Evolutionary conservation across 2,329 filamentous ascomycete genomes (phyloP).

Genomic region (Arthrobotrys sphaeroides): DNA sequence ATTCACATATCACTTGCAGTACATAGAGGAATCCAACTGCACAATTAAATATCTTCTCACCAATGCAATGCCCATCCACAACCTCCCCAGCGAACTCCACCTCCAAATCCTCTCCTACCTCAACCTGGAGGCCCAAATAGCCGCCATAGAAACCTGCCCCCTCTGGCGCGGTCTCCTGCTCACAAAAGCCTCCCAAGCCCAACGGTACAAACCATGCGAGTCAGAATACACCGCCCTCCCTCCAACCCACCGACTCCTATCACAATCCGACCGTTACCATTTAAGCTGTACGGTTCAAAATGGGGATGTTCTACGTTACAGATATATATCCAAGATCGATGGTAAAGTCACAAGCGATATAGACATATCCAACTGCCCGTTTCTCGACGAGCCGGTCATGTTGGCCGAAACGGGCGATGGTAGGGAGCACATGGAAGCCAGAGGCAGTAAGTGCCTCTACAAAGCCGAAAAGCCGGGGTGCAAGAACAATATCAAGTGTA

Average conservation of each 20-base stretch:
- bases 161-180: neutral
- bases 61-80: neutral
- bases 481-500: too few relatives aligned
- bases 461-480: too few relatives aligned
- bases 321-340: too few relatives aligned
- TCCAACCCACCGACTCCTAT: neutral
- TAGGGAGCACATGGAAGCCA: too few relatives aligned
- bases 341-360: too few relatives aligned
- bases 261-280: neutral
- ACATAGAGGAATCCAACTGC: neutral
- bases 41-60: neutral
- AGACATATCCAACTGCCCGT: too few relatives aligned
- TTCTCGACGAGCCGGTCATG: too few relatives aligned
- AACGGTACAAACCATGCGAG: neutral
- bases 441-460: too few relatives aligned
- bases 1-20: too few relatives aligned
- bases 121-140: neutral
- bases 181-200: neutral
- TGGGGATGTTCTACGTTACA: neutral
- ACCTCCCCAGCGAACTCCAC: neutral
- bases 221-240: neutral
- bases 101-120: neutral
- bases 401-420: too few relatives aligned
- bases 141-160: neutral
- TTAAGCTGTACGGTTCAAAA: neutral